Evolutionary conservation across 1,139 yeast genomes (phyloP), one percentile per base, ranked within the genome.

Genomic region (Groenewaldozyma sp.): DNA sequence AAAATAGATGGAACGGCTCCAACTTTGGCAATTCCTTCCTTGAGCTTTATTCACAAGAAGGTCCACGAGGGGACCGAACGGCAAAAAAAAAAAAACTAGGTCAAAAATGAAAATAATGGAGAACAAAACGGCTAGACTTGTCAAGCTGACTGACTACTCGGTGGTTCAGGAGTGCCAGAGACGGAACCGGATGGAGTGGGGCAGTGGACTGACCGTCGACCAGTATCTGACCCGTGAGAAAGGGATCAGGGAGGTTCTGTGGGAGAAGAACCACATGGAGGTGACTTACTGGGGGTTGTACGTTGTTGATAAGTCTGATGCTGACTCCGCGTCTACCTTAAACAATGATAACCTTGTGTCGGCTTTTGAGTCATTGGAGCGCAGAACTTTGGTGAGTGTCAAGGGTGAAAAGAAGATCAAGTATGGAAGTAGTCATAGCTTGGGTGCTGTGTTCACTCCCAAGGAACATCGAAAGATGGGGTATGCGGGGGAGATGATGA

Each of bases 361-460:
- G 1, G 59, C 73, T 17, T 67, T 74, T 46, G 78, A 72, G 49
- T 62, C 73, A 3, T 53, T 70, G 42, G 58, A 62, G 42, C 63
- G 78, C 37, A 63, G 64, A 3, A 72, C 70, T 0, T 60, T 64
- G 49, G 43, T 50, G 44, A 56, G 53, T 38, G 36, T 35, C 28
- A 48, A 49, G 39, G 43, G 59, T 49, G 20, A 18, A 13, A 38
- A 45, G 36, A 50, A 47, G 39, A 54, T 55, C 33, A 41, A 41
- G 16, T 48, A 45, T 3, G 62, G 73, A 6, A 54, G 68, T n/a
- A 60, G 71, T 44, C 74, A 74, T 3, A 72, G 81, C 44, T 64
- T 79, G 42, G 84, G 86, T 17, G 77, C 78, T 11, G 87, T 81
- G 0, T 81, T 64, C 56, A 79, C 88, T 1, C 68, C 73, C 24